Evolutionary conservation across 352 stramenopile species (phyloP).

Genomic region (Phytophthora sansomeana): DNA sequence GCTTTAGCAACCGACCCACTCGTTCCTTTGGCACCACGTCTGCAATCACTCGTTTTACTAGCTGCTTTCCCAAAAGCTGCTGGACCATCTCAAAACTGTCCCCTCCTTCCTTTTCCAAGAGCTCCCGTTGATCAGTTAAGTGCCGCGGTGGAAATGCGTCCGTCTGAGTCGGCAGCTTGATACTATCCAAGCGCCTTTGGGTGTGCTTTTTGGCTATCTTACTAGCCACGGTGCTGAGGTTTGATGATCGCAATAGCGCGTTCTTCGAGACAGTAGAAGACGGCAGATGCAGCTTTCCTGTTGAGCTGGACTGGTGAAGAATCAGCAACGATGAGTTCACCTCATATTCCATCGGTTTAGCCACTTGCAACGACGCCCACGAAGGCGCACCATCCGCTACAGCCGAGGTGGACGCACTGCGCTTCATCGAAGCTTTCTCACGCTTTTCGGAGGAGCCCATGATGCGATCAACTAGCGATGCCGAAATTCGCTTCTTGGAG

Average conservation of each 20-base stretch:
- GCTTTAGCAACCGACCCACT: conserved; percentile 54
- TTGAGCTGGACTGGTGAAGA: conserved; percentile 51
- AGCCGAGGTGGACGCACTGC: conserved; percentile 32
- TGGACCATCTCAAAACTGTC: conserved; percentile 34
- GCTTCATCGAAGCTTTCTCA: conserved; percentile 29
- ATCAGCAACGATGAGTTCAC: conserved; percentile 70
- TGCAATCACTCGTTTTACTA: conserved; percentile 23
- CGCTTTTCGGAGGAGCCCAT: conserved; percentile 24
- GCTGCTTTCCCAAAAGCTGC: conserved; percentile 33
- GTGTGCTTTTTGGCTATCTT: conserved; percentile 63
- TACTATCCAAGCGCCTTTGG: conserved; percentile 54
- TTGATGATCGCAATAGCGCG: conserved; percentile 22
- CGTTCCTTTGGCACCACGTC: conserved; percentile 56
- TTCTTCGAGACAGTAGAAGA: conserved; percentile 28
- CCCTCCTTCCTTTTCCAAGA: conserved; percentile 27
- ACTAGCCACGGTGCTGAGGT: conserved; percentile 36
- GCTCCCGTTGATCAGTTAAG: conserved; percentile 18
- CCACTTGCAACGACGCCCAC: conserved; percentile 58
- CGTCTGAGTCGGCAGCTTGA: conserved; percentile 51
- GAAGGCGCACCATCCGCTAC: conserved; percentile 38
- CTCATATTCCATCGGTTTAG: conserved; percentile 62
- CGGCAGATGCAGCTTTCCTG: conserved; percentile 34
- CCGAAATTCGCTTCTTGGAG: conserved; percentile 27
- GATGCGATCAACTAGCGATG: conserved; percentile 25
- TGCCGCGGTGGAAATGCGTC: conserved; percentile 50